Evolutionary conservation across 176 grass and related monocot genomes (phyloP), one percentile per base, ranked within the genome.

Genomic region (Oryza glumipatula): DNA sequence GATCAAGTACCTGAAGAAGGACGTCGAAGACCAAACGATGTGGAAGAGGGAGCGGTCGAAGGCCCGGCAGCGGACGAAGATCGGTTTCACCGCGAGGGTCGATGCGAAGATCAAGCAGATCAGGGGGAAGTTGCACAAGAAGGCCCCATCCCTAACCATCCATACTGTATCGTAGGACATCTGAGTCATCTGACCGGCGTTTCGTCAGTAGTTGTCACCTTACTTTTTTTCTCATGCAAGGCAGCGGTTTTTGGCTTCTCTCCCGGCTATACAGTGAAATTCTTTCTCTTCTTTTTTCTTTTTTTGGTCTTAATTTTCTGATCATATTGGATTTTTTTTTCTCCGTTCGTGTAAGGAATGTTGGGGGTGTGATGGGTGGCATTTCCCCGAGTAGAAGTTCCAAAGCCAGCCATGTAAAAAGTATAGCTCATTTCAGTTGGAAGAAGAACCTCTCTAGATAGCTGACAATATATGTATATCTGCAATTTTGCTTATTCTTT

Each of bases 91-190:
- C 0, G 96, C 94, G 0, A 94, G 96, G 83, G 96, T 96, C 3
- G 96, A 99, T 46, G 93, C 96, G 8, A 99, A 96, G 90, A 94
- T 96, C 49, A 94, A 89, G 71, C 91, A 99, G 75, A 76, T 99
- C 36, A 94, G 73, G 81, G 86, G 91, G 67, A 96, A 81, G 74
- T 91, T 99, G 75, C 91, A 96, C 77, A 99, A 88, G 74, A 96
- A 94, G 85, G 70, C 35, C 51, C 87, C 92, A 23, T 85, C 91
- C 7, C 71, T 92, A 58, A 91, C 88, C 28, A 83, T 87, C 36
- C 91, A 92, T 70, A 96, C 89, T 9, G 78, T 79, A 79, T 82
- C 81, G 13, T 92, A 91, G 74, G 65, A 72, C 76, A 92, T 68
- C 17, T 79, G n/a, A 28, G 63, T 84, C 41, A 79, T 77, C 63